These are phyloP conservation scores for Diophrys appendiculata DNA, from an alignment of 73 alveolate genomes.

Conservation along the genomic window DNA sequence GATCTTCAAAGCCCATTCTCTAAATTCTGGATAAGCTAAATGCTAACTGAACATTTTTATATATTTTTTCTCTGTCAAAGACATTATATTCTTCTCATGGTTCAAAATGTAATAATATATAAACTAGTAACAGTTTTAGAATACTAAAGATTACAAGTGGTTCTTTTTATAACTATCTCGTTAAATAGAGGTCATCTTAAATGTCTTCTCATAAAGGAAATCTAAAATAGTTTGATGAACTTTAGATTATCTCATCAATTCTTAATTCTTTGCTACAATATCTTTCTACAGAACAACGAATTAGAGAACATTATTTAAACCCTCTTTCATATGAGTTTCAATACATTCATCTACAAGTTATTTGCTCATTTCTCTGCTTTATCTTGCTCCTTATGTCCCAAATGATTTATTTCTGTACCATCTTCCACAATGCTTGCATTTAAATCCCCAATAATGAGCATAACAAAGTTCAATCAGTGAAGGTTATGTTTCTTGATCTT, in stretches of 20 bases:
- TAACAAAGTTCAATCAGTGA: neutral
- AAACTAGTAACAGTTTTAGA: conserved; percentile 1
- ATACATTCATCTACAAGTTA: no score
- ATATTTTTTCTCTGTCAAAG: conserved; percentile 5
- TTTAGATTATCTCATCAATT: neutral
- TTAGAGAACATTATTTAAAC: no score
- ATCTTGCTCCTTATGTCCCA: no score
- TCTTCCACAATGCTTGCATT: neutral
- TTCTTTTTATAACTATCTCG: neutral
- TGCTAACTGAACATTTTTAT: neutral
- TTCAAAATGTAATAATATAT: conserved; percentile 5
- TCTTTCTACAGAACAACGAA: neutral
- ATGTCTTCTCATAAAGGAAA: neutral
- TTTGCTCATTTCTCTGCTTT: no score
- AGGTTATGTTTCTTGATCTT: neutral
- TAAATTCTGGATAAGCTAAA: neutral
- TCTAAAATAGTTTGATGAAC: neutral
- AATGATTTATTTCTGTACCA: no score
- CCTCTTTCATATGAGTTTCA: no score
- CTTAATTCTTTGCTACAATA: neutral
- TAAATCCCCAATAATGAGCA: conserved; percentile 4
- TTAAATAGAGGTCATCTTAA: neutral
- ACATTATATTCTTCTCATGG: conserved; percentile 11
- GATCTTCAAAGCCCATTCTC: neutral
- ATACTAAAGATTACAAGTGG: neutral